Conservation (phyloP, 495 filamentous ascomycete genomes). For the Cladorrhinum samala region DNA sequence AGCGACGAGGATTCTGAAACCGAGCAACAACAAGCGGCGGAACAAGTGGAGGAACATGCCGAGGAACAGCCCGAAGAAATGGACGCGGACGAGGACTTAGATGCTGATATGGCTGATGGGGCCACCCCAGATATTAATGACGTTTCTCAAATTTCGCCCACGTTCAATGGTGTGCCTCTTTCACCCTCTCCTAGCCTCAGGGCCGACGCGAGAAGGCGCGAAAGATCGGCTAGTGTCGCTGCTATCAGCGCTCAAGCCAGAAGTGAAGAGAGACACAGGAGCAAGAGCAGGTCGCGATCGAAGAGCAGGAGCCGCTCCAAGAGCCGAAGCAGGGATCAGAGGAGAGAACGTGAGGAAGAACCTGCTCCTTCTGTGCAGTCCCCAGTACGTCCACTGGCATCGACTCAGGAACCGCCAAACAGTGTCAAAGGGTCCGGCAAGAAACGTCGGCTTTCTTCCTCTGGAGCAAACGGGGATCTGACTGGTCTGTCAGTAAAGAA, state of each 20-base stretch:
- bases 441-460: background rate
- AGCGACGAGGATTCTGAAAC: background rate
- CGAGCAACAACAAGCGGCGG: too few relatives aligned
- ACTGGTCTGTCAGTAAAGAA: background rate
- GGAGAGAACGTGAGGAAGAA: background rate
- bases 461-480: background rate
- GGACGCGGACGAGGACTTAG: background rate
- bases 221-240: background rate
- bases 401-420: background rate
- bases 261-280: background rate
- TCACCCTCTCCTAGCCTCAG: constrained; percentile 1
- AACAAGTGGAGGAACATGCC: too few relatives aligned
- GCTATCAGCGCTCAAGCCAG: background rate
- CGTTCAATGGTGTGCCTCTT: background rate
- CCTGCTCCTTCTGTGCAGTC: background rate
- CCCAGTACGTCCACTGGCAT: background rate
- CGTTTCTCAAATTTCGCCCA: background rate
- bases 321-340: too few relatives aligned
- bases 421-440: background rate
- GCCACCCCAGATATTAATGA: background rate
- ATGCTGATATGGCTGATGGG: background rate
- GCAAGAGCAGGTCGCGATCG: background rate
- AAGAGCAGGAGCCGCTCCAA: too few relatives aligned
- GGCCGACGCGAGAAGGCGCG: constrained; percentile 3
- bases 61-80: background rate